These are phyloP conservation scores for Ophiocordyceps camponoti-rufipedis DNA, from an alignment of 2,329 filamentous ascomycete genomes.

Conservation along the genomic window DNA sequence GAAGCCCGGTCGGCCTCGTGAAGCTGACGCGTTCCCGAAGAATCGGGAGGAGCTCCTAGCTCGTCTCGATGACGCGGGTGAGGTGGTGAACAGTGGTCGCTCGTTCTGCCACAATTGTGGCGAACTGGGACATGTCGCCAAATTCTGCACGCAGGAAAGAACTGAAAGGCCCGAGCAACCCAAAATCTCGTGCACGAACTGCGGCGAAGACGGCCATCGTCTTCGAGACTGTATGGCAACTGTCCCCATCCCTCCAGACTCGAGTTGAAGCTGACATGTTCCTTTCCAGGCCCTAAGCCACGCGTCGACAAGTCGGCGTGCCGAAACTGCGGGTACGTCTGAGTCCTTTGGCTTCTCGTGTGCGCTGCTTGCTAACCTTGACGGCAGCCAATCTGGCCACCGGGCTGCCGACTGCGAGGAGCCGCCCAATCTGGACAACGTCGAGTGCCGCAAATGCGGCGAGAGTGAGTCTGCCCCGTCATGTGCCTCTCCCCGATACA, in stretches of 20 bases:
- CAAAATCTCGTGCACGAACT: constrained; percentile 46
- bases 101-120: constrained; percentile 46
- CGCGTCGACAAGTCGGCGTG: constrained; percentile 47
- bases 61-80: constrained; percentile 48
- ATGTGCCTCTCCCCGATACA: background rate
- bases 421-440: constrained; percentile 40
- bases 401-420: constrained; percentile 32
- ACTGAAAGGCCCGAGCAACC: constrained; percentile 23
- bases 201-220: constrained; percentile 43
- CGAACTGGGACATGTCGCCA: constrained; percentile 43
- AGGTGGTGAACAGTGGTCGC: constrained; percentile 39
- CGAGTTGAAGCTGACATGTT: background rate
- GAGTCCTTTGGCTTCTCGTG: background rate
- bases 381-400: constrained; percentile 28
- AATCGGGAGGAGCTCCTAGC: constrained; percentile 38
- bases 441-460: constrained; percentile 48
- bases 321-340: constrained; percentile 43
- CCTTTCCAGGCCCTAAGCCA: constrained; percentile 30
- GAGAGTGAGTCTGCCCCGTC: constrained; percentile 27
- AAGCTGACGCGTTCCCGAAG: constrained; percentile 41
- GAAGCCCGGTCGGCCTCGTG: constrained; percentile 37
- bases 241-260: background rate
- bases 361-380: constrained; percentile 1
- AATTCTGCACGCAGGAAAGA: constrained; percentile 40
- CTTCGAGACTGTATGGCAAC: constrained; percentile 44